phyloP scores from a whole-genome alignment of 1,284 basidiomycete genomes.

The Apiotrichum sp. region DNA sequence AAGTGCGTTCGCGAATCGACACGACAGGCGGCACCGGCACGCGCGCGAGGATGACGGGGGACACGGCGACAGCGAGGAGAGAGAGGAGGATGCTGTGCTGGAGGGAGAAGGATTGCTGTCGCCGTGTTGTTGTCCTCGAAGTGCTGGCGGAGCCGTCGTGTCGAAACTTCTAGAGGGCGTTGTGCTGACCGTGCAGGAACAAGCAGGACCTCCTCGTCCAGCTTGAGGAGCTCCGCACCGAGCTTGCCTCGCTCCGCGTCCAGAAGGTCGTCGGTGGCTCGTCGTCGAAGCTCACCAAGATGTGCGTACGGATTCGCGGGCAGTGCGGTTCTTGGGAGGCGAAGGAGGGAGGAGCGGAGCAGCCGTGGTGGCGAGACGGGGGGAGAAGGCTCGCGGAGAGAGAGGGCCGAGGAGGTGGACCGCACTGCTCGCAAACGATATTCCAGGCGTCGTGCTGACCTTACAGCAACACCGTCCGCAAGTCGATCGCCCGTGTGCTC shows the following conservation, averaged over 20 bases:
- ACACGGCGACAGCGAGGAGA: not conserved
- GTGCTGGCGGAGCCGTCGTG: too few relatives aligned
- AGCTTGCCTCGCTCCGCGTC: conserved; percentile 88
- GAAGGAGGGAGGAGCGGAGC: not conserved
- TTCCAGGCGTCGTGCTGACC: not conserved
- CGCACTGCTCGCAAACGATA: not conserved
- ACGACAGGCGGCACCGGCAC: not conserved
- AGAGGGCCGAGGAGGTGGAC: too few relatives aligned
- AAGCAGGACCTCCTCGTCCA: conserved; percentile 97
- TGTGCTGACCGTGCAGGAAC: conserved; percentile 50
- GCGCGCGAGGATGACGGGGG: not conserved
- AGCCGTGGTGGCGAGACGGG: not conserved
- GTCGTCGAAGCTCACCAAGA: conserved; percentile 93
- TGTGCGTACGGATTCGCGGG: conserved; percentile 57
- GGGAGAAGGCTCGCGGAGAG: not conserved
- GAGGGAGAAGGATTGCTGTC: not conserved
- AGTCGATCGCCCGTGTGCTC: conserved; percentile 96
- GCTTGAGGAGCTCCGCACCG: conserved; percentile 88
- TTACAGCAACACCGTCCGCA: conserved; percentile 86
- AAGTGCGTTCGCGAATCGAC: conserved; percentile 51
- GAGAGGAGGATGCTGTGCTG: not conserved
- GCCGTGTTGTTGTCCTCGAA: not conserved
- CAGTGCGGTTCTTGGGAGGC: not conserved
- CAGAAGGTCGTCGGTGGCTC: conserved; percentile 98
- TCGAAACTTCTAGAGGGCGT: not conserved